Base-by-base conservation (phyloP, 805 yeast genomes). In the Metschnikowia picachoensis region DNA sequence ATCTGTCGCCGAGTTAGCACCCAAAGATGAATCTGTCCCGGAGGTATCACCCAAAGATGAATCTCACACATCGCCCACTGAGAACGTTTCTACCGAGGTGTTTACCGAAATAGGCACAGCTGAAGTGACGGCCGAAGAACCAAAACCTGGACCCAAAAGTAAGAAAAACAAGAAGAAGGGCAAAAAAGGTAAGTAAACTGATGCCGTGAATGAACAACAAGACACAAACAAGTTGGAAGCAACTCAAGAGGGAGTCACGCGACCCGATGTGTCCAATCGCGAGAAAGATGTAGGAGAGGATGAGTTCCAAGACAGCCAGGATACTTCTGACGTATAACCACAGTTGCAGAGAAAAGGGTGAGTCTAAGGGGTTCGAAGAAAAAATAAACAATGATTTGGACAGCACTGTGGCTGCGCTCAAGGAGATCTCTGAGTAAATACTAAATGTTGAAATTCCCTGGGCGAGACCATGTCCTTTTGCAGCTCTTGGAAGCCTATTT, bases 391-490 rank as follows among this genome's bases (percentile, higher is more conserved):
- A 50, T 35, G 72, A 63, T 30, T 51, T 71, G 42, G 68, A 70
- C 39, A 60, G 60, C 43, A 71, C 76, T 4, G 49, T 71, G 40
- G 64, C 64, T 42, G 68, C 71, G 72, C 56, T 71, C 33, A 57
- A 68, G 50, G 73, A 70, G 48, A 68, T 67, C 42, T 55, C 68
- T 12, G 63, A 61, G 13, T 45, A 41, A 33, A 11, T 9, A 20
- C 7, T 4, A 20, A 5, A 20, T 4, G n/a, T 20, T n/a, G n/a
- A 30, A 8, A 4, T 5, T 3, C 4, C 4, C 1, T 2, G 25
- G 25, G 25, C 25, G 25, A 20, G 7, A 20, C 25, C 7, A 20
- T 20, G 25, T 20, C 25, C 25, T 20, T 20, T 20, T 20, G 25
- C 25, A 20, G 25, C 2, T 5, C 4, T 5, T 2, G 3, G 25